Evolutionary conservation across 179 eudicot genomes (phyloP).

Genomic region (Amaranthus tricolor): DNA sequence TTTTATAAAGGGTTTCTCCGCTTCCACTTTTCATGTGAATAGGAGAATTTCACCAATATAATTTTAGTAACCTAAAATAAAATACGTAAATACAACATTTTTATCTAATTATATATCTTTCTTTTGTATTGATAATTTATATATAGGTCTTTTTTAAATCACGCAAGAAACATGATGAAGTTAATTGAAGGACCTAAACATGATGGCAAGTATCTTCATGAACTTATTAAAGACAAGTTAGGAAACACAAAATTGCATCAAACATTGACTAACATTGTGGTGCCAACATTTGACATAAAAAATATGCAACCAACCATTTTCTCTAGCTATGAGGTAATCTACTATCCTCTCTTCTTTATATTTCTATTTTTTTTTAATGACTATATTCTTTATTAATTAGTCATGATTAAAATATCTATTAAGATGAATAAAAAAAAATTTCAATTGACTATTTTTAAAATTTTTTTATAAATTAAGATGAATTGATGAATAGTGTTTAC

Average conservation of each 20-base stretch:
- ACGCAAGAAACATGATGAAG: conserved; percentile 33
- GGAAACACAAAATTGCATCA: conserved; percentile 48
- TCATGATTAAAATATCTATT: not conserved
- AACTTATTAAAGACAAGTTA: conserved; percentile 34
- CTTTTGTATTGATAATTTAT: no score
- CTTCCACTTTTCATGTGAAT: no score
- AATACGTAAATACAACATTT: no score
- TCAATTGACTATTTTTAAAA: not conserved
- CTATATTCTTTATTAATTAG: not conserved
- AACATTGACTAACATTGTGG: conserved; percentile 67
- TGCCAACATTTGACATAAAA: conserved; percentile 78
- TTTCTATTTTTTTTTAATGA: not conserved
- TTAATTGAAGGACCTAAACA: conserved; percentile 55
- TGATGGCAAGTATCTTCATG: conserved; percentile 57
- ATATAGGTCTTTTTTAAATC: conserved; percentile 12
- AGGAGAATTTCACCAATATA: no score
- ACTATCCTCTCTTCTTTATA: not conserved
- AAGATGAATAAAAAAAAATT: not conserved
- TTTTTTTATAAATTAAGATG: no score
- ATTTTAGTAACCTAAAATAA: no score
- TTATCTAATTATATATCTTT: no score
- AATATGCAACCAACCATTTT: conserved; percentile 65
- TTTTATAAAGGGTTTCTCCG: no score
- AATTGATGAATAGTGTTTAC: no score
- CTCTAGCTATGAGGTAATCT: conserved; percentile 50